Evolutionary conservation across 169 alveolate genomes (phyloP).

Genomic region (Theileria orientalis): DNA sequence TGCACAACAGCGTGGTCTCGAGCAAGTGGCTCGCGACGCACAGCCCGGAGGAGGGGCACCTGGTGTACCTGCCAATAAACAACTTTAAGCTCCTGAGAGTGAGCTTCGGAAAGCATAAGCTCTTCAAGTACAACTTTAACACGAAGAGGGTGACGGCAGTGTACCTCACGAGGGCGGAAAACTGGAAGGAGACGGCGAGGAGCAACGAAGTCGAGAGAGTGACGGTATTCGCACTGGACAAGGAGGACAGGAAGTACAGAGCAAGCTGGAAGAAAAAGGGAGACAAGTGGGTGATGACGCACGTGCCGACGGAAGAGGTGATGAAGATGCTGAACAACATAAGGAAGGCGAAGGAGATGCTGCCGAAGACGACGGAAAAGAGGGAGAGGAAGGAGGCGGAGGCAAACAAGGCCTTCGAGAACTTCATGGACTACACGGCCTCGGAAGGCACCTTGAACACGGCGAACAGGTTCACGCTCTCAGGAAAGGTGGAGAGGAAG

Average conservation of each 20-base stretch:
- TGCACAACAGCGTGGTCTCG: not conserved
- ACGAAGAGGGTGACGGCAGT: not conserved
- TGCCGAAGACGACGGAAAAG: not conserved
- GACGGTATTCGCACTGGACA: not conserved
- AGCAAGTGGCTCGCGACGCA: not conserved
- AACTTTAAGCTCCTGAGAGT: not conserved
- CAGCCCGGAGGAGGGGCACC: not conserved
- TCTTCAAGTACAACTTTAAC: not conserved
- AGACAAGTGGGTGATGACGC: not conserved
- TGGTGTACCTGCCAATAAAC: not conserved
- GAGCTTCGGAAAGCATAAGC: not conserved
- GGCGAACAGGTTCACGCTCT: not conserved
- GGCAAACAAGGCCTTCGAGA: not conserved
- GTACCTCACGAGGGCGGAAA: not conserved
- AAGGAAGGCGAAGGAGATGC: not conserved
- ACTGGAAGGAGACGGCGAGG: not conserved
- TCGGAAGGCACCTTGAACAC: too few species aligned
- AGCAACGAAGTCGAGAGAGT: not conserved
- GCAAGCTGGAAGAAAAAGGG: not conserved
- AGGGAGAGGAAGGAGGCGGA: not conserved
- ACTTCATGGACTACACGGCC: not conserved
- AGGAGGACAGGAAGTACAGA: not conserved
- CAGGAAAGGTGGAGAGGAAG: not conserved
- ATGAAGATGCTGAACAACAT: not conserved
- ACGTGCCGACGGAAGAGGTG: not conserved